phyloP scores from a whole-genome alignment of 805 yeast species.

The Wickerhamiella brachini region DNA sequence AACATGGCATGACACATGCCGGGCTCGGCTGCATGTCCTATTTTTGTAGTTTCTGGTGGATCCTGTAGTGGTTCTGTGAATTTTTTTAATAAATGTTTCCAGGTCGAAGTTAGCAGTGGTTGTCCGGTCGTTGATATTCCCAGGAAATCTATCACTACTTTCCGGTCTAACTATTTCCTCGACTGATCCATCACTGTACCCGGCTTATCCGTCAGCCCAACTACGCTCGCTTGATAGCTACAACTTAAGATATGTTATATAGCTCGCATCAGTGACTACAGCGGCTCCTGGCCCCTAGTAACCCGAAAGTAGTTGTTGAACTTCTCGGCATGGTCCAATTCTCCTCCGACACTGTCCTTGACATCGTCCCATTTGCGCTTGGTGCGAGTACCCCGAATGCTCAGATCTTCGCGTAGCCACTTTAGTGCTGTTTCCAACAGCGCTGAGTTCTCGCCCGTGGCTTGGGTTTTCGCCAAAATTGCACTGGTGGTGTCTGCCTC shows the following conservation, averaged over 20 bases:
- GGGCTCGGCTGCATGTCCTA: too few species aligned
- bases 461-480: slow-evolving; percentile 14
- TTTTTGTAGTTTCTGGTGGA: too few species aligned
- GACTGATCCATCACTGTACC: too few species aligned
- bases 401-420: slow-evolving; percentile 27
- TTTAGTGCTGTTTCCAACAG: slow-evolving; percentile 24
- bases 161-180: too few species aligned
- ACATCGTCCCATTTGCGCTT: slow-evolving; percentile 46
- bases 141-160: too few species aligned
- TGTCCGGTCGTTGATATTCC: too few species aligned
- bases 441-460: slow-evolving; percentile 9
- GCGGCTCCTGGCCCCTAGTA: slow-evolving; percentile 16
- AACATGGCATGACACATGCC: neutral
- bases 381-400: slow-evolving; percentile 28
- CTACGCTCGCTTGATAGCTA: too few species aligned
- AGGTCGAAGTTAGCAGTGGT: too few species aligned
- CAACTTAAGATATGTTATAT: too few species aligned
- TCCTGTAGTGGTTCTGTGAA: too few species aligned
- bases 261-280: neutral
- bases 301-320: slow-evolving; percentile 21
- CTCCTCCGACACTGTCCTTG: slow-evolving; percentile 19
- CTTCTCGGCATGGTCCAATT: slow-evolving; percentile 18
- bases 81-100: too few species aligned
- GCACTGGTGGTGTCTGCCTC: slow-evolving; percentile 12
- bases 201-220: too few species aligned